Percentiles rank a stretch among this genome's conserved stretches.
Conservation (phyloP, 2,329 filamentous ascomycete species). For the Metarhizium guizhouense region DNA sequence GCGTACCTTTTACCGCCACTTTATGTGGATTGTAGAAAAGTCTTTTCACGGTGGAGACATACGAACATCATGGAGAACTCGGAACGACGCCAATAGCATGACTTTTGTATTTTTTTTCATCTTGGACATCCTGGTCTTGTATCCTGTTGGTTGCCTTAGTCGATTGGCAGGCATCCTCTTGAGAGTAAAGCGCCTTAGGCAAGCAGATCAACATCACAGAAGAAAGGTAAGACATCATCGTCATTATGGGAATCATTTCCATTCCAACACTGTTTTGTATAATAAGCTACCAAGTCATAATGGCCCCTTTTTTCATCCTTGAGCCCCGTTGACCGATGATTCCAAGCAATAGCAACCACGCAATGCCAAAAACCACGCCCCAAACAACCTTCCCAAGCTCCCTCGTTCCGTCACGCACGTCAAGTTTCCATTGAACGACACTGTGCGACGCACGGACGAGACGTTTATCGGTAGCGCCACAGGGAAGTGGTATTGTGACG, state of each 20-base stretch:
- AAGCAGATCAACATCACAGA: background rate
- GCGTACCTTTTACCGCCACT: too few species aligned
- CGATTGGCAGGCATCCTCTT: too few species aligned
- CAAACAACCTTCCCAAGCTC: background rate
- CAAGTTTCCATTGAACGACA: too few species aligned
- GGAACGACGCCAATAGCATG: too few species aligned
- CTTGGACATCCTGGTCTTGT: too few species aligned
- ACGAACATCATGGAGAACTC: too few species aligned
- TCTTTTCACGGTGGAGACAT: too few species aligned
- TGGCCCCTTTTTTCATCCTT: constrained; percentile 3
- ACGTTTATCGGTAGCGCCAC: constrained; percentile 86
- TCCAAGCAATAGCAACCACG: constrained; percentile 5
- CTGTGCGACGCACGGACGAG: constrained; percentile 6
- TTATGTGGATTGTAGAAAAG: too few species aligned
- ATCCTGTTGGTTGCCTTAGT: too few species aligned
- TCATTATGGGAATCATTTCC: constrained; percentile 17
- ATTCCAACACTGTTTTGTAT: constrained; percentile 20
- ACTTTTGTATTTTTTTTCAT: too few species aligned
- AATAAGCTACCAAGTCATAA: constrained; percentile 6
- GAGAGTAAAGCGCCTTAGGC: background rate
- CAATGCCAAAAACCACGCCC: constrained; percentile 8
- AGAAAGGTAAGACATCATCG: background rate
- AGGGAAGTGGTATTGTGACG: constrained; percentile 98
- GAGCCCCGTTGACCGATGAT: constrained; percentile 1
- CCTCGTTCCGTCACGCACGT: background rate